Evolutionary conservation across 805 yeast genomes (phyloP).

Genomic region (Kodamaea restingae): DNA sequence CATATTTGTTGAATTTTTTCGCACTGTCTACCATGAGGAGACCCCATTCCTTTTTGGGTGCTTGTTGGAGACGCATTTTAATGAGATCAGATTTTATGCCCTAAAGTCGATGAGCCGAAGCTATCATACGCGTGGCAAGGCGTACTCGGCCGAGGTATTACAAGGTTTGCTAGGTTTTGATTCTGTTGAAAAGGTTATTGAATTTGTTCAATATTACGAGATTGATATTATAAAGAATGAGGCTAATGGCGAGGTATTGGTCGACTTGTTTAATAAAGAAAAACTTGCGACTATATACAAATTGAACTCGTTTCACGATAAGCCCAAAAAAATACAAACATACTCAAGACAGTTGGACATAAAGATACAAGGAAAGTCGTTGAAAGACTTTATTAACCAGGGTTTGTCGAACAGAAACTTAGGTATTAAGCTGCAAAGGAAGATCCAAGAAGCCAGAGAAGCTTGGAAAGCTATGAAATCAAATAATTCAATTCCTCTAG

Average conservation of each 20-base stretch:
- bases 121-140: constrained; percentile 67
- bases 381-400: constrained; percentile 28
- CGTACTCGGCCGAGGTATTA: constrained; percentile 50
- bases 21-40: constrained; percentile 40
- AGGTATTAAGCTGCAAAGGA: constrained; percentile 10
- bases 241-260: constrained; percentile 22
- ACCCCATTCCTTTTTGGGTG: constrained; percentile 70
- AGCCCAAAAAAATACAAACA: constrained; percentile 35
- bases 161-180: constrained; percentile 63
- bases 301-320: constrained; percentile 34
- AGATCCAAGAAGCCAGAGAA: not conserved
- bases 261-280: constrained; percentile 41
- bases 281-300: constrained; percentile 38
- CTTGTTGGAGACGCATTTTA: constrained; percentile 72
- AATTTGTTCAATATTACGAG: constrained; percentile 63
- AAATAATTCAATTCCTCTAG: not conserved
- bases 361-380: constrained; percentile 20
- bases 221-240: constrained; percentile 39
- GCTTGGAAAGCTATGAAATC: not conserved
- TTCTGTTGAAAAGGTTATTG: constrained; percentile 44
- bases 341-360: constrained; percentile 30
- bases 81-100: constrained; percentile 73
- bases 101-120: constrained; percentile 62
- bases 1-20: constrained; percentile 62
- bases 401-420: constrained; percentile 31